These are phyloP conservation scores for Schrenkiella parvula DNA, from an alignment of 345 rosid species.

Conservation along the genomic window DNA sequence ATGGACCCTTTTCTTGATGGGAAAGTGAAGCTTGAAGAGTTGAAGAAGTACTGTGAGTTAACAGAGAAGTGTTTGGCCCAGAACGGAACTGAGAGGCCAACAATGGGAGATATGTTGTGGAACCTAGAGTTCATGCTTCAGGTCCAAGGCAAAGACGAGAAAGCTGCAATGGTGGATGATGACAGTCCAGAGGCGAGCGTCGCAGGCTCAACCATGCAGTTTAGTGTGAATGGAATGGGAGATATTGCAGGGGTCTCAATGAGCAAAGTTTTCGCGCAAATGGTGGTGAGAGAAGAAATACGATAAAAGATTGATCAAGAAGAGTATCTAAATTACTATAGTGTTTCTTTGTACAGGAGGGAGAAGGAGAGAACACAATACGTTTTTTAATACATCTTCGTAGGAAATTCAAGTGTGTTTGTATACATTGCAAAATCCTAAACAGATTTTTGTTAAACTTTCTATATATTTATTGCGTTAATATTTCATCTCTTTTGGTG, in stretches of 20 bases:
- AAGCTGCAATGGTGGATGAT: slow-evolving; percentile 22
- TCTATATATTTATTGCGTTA: background rate
- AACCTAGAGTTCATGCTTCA: slow-evolving; percentile 61
- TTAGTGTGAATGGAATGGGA: slow-evolving; percentile 33
- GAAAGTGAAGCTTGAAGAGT: slow-evolving; percentile 44
- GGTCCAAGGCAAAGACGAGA: slow-evolving; percentile 40
- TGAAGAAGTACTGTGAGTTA: slow-evolving; percentile 49
- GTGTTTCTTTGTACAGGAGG: slow-evolving; percentile 21
- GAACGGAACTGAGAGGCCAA: slow-evolving; percentile 46
- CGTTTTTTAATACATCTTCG: background rate
- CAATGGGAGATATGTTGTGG: slow-evolving; percentile 70
- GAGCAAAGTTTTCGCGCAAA: slow-evolving; percentile 60
- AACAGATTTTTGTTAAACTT: slow-evolving; percentile 2
- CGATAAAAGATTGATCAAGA: slow-evolving; percentile 18
- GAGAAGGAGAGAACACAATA: background rate
- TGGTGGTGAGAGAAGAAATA: slow-evolving; percentile 63
- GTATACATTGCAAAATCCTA: background rate
- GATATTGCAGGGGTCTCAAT: slow-evolving; percentile 52
- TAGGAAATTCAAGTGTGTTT: background rate
- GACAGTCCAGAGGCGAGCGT: slow-evolving; percentile 30
- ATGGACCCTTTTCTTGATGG: slow-evolving; percentile 44
- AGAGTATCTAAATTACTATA: background rate
- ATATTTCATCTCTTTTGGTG: background rate
- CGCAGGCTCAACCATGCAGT: slow-evolving; percentile 18
- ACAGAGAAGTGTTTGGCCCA: slow-evolving; percentile 60